phyloP scores from a whole-genome alignment of 345 rosid species.

The Lagerstroemia speciosa region DNA sequence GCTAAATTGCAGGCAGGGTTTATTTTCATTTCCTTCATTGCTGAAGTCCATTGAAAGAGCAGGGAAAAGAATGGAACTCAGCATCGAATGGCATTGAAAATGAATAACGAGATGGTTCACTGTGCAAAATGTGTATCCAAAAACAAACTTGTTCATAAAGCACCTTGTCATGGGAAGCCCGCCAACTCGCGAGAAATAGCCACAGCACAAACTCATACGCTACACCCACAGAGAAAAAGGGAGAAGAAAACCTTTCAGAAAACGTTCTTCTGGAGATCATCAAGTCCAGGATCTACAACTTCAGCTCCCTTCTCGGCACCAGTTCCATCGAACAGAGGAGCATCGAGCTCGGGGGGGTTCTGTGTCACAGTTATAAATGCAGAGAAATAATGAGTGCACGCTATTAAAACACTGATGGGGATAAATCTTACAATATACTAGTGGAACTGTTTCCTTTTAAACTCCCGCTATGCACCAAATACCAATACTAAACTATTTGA shows the following conservation, averaged over 20 bases:
- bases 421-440: no score
- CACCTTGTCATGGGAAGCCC: neutral
- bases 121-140: neutral
- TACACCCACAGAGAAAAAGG: neutral
- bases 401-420: no score
- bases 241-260: slow-evolving; percentile 29
- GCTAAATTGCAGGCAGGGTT: no score
- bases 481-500: neutral
- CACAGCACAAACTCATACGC: neutral
- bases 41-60: neutral
- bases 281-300: slow-evolving; percentile 46
- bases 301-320: slow-evolving; percentile 40
- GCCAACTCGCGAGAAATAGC: neutral
- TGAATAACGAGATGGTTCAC: neutral
- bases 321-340: slow-evolving; percentile 28
- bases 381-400: neutral
- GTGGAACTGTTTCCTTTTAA: no score
- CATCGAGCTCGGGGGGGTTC: slow-evolving; percentile 77
- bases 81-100: neutral
- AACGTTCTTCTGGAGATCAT: slow-evolving; percentile 61
- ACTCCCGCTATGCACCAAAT: no score
- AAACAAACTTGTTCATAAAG: neutral
- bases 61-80: neutral
- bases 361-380: slow-evolving; percentile 9
- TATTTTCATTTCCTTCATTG: neutral